phyloP scores from a whole-genome alignment of 2,329 filamentous ascomycete genomes.

The Ophiostoma himal-ulmi region DNA sequence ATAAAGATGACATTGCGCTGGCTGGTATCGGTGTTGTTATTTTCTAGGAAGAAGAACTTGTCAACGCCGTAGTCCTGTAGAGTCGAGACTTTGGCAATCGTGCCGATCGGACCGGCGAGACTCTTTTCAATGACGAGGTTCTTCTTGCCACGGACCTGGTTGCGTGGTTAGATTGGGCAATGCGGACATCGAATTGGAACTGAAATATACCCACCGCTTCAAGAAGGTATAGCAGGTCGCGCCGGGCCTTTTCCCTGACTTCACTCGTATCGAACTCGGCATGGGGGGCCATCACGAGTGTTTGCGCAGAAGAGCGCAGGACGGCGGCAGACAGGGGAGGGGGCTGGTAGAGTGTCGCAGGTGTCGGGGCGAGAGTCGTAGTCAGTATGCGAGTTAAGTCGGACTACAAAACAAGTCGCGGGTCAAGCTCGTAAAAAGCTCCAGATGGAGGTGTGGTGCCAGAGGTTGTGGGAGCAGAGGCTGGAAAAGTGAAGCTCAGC shows the following conservation, averaged over 20 bases:
- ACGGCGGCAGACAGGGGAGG: neutral
- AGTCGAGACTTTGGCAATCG: slow-evolving; percentile 91
- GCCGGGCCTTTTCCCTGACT: slow-evolving; percentile 74
- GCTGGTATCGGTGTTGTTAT: slow-evolving; percentile 87
- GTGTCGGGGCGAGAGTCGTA: neutral
- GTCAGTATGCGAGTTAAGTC: neutral
- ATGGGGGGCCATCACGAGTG: slow-evolving; percentile 61
- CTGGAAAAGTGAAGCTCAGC: neutral
- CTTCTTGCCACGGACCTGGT: slow-evolving; percentile 94
- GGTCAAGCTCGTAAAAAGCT: neutral
- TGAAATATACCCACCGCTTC: slow-evolving; percentile 73
- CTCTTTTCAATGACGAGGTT: slow-evolving; percentile 90
- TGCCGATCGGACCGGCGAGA: slow-evolving; percentile 80
- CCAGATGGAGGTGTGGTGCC: neutral
- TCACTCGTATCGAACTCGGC: slow-evolving; percentile 67
- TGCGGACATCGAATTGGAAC: neutral
- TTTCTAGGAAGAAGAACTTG: slow-evolving; percentile 95
- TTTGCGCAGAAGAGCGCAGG: neutral
- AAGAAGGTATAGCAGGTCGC: slow-evolving; percentile 82
- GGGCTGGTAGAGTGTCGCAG: neutral
- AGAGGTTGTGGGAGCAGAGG: neutral
- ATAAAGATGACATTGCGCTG: slow-evolving; percentile 95
- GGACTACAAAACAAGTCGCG: neutral
- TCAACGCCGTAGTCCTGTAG: slow-evolving; percentile 97
- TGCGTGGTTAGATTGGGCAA: slow-evolving; percentile 20